Base-by-base conservation (phyloP, 441 rosid species). In the Gossypium davidsonii region DNA sequence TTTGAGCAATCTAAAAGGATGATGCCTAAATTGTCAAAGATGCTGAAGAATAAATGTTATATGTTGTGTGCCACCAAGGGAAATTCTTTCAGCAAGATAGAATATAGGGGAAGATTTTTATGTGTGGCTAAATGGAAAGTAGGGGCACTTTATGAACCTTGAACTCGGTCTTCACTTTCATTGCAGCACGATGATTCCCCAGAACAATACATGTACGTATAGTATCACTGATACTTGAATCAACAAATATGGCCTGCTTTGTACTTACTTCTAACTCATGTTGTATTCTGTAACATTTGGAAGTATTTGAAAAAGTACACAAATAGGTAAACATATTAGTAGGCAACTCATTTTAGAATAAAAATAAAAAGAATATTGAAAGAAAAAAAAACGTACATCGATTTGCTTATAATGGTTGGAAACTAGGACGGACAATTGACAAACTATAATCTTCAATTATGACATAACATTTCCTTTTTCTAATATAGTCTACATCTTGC, bases 141-240 rank as follows among this genome's bases (percentile, higher is more conserved):
- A 49, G n/a, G 37, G 73, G 75, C 15, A 52, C 17, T 62, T 25
- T 63, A 78, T 78, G 26, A 51, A 92, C 99, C 95, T 95, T 95
- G 79, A 95, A 95, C 80, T 93, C 97, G 62, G 88, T 84, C 81
- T 89, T 89, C 83, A 95, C 99, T 90, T 82, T 91, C 79, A 77
- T 68, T 73, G 98, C 99, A 81, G 92, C 96, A 8, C 96, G 87
- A 74, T 93, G 90, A 78, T 95, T 91, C 74, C 98, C 93, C 73
- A 95, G 76, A 51, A 87, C 97, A 76, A 95, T 95, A 83, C 99
- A 93, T 42, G 98, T 95, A 62, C 97, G 92, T 76, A 93, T 95
- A 17, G 99, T 95, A 81, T 95, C 99, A 74, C 97, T 95, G 75
- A 95, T 89, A 81, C 98, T 95, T 34, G 99, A 93, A 85, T 91